Conservation (phyloP, 805 yeast genomes). For the Tetrapisispora arboricola region DNA sequence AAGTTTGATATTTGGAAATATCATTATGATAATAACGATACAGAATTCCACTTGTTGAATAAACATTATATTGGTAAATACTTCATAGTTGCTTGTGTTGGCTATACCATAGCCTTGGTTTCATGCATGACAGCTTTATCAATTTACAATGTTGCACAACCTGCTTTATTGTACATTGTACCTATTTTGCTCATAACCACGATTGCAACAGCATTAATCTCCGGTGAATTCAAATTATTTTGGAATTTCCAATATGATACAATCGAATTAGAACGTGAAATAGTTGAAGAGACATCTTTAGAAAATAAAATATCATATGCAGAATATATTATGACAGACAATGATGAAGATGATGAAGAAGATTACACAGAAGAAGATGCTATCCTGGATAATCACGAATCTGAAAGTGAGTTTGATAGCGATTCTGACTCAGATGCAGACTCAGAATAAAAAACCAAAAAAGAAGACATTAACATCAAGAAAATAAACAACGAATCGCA, state of each 20-base stretch:
- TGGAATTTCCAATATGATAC: constrained; percentile 31
- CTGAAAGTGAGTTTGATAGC: constrained; percentile 1
- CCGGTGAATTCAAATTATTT: constrained; percentile 34
- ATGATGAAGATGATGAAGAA: constrained; percentile 9
- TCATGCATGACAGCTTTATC: constrained; percentile 35
- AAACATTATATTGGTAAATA: constrained; percentile 33
- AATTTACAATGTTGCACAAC: constrained; percentile 42
- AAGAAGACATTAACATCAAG: too few relatives aligned
- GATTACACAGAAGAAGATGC: constrained; percentile 11
- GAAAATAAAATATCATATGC: constrained; percentile 20
- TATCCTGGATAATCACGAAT: constrained; percentile 4
- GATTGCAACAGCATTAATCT: constrained; percentile 25
- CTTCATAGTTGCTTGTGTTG: constrained; percentile 35
- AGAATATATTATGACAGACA: constrained; percentile 7
- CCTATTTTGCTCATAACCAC: constrained; percentile 36
- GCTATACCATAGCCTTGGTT: constrained; percentile 40
- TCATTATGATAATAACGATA: constrained; percentile 24
- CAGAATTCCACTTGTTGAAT: constrained; percentile 33
- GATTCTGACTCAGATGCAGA: not conserved
- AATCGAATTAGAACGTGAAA: constrained; percentile 6
- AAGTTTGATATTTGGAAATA: constrained; percentile 40
- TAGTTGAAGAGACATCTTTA: constrained; percentile 19
- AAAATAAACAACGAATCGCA: too few relatives aligned
- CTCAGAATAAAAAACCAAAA: not conserved
- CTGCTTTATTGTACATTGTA: constrained; percentile 55